Evolutionary conservation across 768 basidiomycete species (phyloP), one percentile per base, ranked within the genome.

Genomic region (Nevesoporus exiguus): DNA sequence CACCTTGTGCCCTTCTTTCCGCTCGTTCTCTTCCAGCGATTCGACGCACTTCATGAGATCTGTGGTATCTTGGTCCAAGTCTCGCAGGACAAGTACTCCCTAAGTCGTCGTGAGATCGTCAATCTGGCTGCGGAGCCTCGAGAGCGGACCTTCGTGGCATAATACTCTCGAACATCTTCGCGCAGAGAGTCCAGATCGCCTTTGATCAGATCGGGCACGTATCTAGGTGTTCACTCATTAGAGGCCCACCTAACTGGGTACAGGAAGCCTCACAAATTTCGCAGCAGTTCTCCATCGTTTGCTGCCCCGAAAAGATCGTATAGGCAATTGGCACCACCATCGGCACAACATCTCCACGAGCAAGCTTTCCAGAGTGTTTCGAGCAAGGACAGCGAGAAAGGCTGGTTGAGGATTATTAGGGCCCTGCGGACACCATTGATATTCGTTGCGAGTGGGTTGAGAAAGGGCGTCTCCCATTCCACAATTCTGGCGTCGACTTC

Each of bases 111-210:
- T 52, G 29, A 54, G 37, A 30, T 44, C n/a, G 21, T 44, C 42
- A 24, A 27, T 22, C 37, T 15, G 27, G 19, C 14, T 13, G 22
- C 11, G 49, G 56, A 42, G 39, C 33, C 17, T 50, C 2, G 13
- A 31, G 14, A 33, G 62, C 79, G 37, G 58, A 89, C 92, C 59
- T 78, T 74, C 0, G 73, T 66, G 11, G 73, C 67, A 66, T 97
- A 98, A 66, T 81, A 93, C 25, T 66, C 66, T 41, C 75, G 75
- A 7, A 96, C 94, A 42, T 94, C 90, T 2, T 76, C 68, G 11
- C 90, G 77, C 39, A 97, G 65, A 9, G 94, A 98, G 68, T 98
- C 97, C 27, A 98, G 70, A 69, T 99, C 97, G 25, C 96, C 97
- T 69, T 91, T 95, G 64, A 99, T 88, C 21, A 96, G 69, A 66